Percentiles rank a stretch among this genome's conserved stretches.
Conservation (phyloP, 805 yeast genomes). For the Metschnikowia lachancei region DNA sequence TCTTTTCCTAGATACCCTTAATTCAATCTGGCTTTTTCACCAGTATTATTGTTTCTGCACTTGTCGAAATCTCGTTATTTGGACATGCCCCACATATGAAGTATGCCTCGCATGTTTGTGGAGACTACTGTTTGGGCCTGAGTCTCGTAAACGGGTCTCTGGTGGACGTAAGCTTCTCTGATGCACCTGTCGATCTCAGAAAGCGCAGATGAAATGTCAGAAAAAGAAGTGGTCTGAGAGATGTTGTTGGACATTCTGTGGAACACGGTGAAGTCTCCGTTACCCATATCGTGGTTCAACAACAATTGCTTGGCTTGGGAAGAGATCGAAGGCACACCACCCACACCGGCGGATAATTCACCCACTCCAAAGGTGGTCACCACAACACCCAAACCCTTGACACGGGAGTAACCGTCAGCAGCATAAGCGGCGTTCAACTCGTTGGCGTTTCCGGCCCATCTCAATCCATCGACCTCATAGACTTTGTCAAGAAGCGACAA, state of each 20-base stretch:
- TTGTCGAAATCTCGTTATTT: constrained; percentile 4
- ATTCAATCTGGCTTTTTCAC: not conserved
- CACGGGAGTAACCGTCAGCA: constrained; percentile 84
- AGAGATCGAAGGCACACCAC: constrained; percentile 76
- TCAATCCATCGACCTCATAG: constrained; percentile 68
- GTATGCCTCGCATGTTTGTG: constrained; percentile 9
- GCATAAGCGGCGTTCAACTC: constrained; percentile 87
- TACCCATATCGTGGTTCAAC: constrained; percentile 81
- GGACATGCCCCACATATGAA: constrained; percentile 8
- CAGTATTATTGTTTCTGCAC: constrained; percentile 1
- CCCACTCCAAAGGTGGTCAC: constrained; percentile 92
- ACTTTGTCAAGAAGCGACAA: constrained; percentile 67
- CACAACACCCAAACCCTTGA: constrained; percentile 70
- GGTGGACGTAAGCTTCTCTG: constrained; percentile 64
- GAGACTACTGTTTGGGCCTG: constrained; percentile 1
- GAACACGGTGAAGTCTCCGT: constrained; percentile 78
- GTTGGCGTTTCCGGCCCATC: constrained; percentile 91
- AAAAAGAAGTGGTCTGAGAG: constrained; percentile 61
- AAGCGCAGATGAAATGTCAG: constrained; percentile 65
- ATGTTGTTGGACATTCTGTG: constrained; percentile 74
- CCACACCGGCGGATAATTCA: constrained; percentile 83
- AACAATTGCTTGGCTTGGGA: constrained; percentile 71
- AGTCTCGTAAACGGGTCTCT: constrained; percentile 83
- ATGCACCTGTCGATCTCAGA: constrained; percentile 71
- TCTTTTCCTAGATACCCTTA: not conserved